Percentiles rank a stretch among this genome's conserved stretches.
These are phyloP conservation scores for Pseudocercospora pini-densiflorae DNA, from an alignment of 2,329 filamentous ascomycete species.

Conservation along the genomic window DNA sequence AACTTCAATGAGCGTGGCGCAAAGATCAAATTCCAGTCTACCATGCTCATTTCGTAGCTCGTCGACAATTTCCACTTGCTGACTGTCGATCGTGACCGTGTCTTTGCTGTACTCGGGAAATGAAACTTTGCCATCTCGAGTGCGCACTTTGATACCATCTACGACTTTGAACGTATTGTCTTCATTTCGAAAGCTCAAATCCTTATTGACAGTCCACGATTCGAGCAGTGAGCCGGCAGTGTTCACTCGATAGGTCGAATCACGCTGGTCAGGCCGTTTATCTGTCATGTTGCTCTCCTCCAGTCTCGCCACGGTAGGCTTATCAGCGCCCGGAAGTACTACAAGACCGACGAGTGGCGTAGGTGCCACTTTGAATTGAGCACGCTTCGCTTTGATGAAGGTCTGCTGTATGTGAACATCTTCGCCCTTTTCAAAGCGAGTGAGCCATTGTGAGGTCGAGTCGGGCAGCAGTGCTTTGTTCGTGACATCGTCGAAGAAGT, in stretches of 20 bases:
- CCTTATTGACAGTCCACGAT: slow-evolving; percentile 5
- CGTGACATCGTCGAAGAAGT: slow-evolving; percentile 9
- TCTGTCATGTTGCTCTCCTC: slow-evolving; percentile 17
- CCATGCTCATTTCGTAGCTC: neutral
- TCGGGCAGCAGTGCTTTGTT: slow-evolving; percentile 1
- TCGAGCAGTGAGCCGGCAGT: slow-evolving; percentile 11
- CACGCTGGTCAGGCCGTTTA: slow-evolving; percentile 1
- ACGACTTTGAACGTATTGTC: slow-evolving; percentile 8
- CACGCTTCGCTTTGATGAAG: slow-evolving; percentile 8
- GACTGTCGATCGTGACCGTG: slow-evolving; percentile 16
- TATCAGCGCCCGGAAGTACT: slow-evolving; percentile 14
- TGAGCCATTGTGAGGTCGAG: slow-evolving; percentile 4
- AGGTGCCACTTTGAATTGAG: neutral
- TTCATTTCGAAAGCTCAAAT: slow-evolving; percentile 10
- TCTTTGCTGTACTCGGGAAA: neutral
- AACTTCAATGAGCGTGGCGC: slow-evolving; percentile 17
- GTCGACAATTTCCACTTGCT: slow-evolving; percentile 8
- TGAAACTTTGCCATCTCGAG: neutral
- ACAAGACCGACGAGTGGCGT: slow-evolving; percentile 8
- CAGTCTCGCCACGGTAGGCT: slow-evolving; percentile 7
- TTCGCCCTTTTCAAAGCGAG: slow-evolving; percentile 2
- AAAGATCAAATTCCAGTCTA: neutral
- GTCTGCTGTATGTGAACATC: slow-evolving; percentile 1
- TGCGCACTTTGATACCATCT: neutral
- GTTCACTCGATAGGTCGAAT: slow-evolving; percentile 13